Evolutionary conservation across 345 rosid genomes (phyloP).

Genomic region (Erodium maritimum): DNA sequence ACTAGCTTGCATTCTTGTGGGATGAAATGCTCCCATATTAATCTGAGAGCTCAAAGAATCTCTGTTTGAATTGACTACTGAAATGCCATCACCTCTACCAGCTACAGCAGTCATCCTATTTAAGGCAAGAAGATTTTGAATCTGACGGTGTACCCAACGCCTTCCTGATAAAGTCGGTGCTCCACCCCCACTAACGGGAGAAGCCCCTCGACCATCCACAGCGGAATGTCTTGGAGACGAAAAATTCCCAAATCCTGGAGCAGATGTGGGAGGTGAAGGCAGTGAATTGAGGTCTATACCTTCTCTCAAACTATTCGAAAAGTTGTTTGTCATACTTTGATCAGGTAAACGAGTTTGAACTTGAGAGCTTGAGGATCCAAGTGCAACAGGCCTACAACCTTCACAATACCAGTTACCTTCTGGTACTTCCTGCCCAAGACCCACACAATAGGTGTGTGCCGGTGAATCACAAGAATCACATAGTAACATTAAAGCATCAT

Average conservation of each 20-base stretch:
- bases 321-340: constrained; percentile 35
- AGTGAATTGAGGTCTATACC: constrained; percentile 33
- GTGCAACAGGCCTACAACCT: constrained; percentile 77
- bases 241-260: constrained; percentile 37
- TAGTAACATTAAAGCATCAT: constrained; percentile 91
- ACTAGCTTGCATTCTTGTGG: constrained; percentile 21
- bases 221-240: constrained; percentile 53
- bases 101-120: constrained; percentile 35
- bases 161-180: constrained; percentile 76
- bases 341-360: constrained; percentile 37
- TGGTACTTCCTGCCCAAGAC: constrained; percentile 89
- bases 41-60: constrained; percentile 27
- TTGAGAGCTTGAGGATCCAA: constrained; percentile 61
- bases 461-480: constrained; percentile 98
- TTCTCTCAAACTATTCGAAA: constrained; percentile 35
- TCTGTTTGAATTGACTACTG: constrained; percentile 27
- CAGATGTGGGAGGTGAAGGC: constrained; percentile 42
- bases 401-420: constrained; percentile 99
- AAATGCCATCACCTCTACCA: constrained; percentile 33
- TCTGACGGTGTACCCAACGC: constrained; percentile 75
- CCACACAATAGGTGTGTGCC: constrained; percentile 95
- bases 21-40: constrained; percentile 33
- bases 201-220: constrained; percentile 38
- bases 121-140: constrained; percentile 50
- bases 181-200: constrained; percentile 60